Evolutionary conservation across 2,329 filamentous ascomycete species (phyloP).

Genomic region (Coniochaeta ligniaria): DNA sequence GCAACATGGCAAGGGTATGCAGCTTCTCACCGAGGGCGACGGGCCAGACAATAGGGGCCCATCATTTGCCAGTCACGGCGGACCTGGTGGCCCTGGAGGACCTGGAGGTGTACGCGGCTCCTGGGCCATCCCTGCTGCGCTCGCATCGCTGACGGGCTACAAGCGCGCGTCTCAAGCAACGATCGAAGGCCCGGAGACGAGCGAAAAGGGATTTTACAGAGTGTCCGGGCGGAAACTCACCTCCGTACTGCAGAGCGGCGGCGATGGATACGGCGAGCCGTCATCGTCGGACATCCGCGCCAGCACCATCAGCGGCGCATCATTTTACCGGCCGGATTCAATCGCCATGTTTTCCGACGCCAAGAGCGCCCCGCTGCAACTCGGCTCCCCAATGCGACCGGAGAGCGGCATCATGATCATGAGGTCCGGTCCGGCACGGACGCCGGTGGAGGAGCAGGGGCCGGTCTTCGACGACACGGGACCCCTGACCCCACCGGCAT

Average conservation of each 20-base stretch:
- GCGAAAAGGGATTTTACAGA: constrained; percentile 55
- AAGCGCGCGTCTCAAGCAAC: constrained; percentile 10
- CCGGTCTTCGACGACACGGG: constrained; percentile 34
- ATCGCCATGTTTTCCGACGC: constrained; percentile 31
- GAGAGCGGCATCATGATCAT: constrained; percentile 54
- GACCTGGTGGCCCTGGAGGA: constrained; percentile 12
- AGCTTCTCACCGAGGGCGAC: constrained; percentile 34
- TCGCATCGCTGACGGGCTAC: constrained; percentile 13
- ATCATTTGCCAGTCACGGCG: constrained; percentile 2
- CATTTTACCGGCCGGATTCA: constrained; percentile 44
- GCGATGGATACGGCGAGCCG: constrained; percentile 54
- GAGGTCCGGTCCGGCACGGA: constrained; percentile 58
- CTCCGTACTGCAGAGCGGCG: constrained; percentile 54
- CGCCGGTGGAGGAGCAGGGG: constrained; percentile 49
- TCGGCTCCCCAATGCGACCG: constrained; percentile 52
- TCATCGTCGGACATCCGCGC: constrained; percentile 18
- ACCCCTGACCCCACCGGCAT: constrained; percentile 18
- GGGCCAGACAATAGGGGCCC: constrained; percentile 18
- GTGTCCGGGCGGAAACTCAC: constrained; percentile 59
- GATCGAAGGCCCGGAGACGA: constrained; percentile 23
- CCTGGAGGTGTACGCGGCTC: constrained; percentile 10
- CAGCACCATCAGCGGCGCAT: constrained; percentile 38
- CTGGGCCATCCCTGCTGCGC: constrained; percentile 33
- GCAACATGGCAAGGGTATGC: constrained; percentile 27
- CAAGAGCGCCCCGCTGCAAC: constrained; percentile 28